Evolutionary conservation across 1,284 basidiomycete genomes (phyloP), one percentile per base, ranked within the genome.

Genomic region (Stygiomarasmius scandens): DNA sequence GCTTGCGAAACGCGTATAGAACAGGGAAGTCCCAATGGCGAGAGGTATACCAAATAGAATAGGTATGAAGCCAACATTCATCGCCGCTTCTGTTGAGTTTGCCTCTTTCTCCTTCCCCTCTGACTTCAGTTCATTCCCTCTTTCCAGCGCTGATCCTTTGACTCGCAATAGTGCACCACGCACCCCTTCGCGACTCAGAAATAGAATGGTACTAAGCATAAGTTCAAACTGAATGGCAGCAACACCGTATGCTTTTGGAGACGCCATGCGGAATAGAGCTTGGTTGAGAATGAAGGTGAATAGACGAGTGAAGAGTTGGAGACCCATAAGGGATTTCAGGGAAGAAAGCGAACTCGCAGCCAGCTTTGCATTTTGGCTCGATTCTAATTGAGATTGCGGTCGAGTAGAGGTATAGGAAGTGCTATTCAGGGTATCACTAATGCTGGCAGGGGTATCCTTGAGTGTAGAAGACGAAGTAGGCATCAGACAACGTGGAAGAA

Each of bases 251-350:
- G 92, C 90, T 52, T 84, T 83, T 0, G 96, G 95, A 1, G 93
- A 87, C 0, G 92, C 88, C 38, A 96, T 82, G 1, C 95, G 87
- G 47, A 98, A 81, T 5, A 98, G 81, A 8, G 85, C 79, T 73
- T 98, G 95, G 71, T 98, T 98, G 49, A 98, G 82, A 4, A 80
- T 72, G 67, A 97, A 98, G 0, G 96, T 98, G 63, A 95, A 80
- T 4, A 92, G 66, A 0, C 96, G 83, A 34, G 94, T 91, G 55
- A 89, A 77, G 45, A 98, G 77, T 68, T 98, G 96, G 11, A 98
- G 85, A 27, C 87, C 84, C 66, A 98, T 87, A 29, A 98, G 82
- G 23, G 90, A 89, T 27, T 54, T 59, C 12, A 60, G 52, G 22
- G 58, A 56, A n/a, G 58, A 51, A 29, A 54, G 25, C 10, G 55